Conservation (phyloP, 192 early-diverging fungal genomes). For the Backusella sp. region DNA sequence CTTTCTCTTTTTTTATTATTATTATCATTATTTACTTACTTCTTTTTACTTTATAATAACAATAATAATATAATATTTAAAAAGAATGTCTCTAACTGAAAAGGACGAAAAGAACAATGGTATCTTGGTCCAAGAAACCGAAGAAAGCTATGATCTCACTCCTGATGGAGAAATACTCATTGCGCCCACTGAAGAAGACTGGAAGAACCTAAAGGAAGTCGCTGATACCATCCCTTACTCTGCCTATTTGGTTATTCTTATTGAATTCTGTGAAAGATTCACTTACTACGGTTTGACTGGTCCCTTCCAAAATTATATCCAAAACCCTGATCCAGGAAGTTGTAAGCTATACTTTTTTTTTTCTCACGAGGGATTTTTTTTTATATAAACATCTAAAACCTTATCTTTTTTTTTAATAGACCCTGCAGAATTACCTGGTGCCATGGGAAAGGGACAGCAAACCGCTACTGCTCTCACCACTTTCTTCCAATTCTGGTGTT, state of each 20-base stretch:
- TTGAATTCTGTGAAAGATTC: conserved; percentile 66
- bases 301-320: conserved; percentile 59
- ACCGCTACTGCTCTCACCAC: conserved; percentile 48
- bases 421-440: conserved; percentile 44
- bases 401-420: conserved; percentile 14
- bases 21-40: background rate
- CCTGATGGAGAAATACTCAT: conserved; percentile 32
- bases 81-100: background rate
- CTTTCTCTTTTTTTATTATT: conserved; percentile 3
- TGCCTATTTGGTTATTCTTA: conserved; percentile 54
- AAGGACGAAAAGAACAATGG: background rate
- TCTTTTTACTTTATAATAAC: background rate
- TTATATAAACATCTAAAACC: background rate
- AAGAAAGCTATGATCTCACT: background rate
- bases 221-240: conserved; percentile 56
- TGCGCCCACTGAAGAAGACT: conserved; percentile 57
- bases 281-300: conserved; percentile 61
- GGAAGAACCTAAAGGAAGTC: conserved; percentile 51
- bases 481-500: conserved; percentile 55
- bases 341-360: conserved; percentile 27
- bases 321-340: conserved; percentile 37
- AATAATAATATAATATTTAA: background rate
- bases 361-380: background rate
- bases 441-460: conserved; percentile 45
- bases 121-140: conserved; percentile 1